Base-by-base conservation (phyloP, 2,329 filamentous ascomycete genomes). In the Sarocladium strictum region DNA sequence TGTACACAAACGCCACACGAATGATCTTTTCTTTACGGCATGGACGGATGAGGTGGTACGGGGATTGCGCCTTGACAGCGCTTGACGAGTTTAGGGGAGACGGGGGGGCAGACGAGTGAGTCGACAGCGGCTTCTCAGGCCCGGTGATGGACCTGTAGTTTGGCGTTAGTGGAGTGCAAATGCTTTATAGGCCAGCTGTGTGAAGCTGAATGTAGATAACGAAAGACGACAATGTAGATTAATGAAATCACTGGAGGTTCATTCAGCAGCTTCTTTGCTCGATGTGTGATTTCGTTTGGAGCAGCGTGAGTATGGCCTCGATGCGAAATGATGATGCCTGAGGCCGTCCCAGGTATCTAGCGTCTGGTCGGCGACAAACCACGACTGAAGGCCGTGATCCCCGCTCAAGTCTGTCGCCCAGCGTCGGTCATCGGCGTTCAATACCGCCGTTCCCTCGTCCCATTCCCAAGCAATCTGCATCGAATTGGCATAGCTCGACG, bases 1-100 rank as follows among this genome's bases (percentile, higher is more conserved):
- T 51, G 27, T 35, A 49, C 43, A 49, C 26, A 51, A 49, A 19
- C n/a, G 29, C 29, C 47, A 24, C 3, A 32, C 26, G 47, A 35
- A 35, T 19, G 53, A 41, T 57, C 57, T 58, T 56, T 60, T 45
- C 24, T 37, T 58, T 41, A 21, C 19, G 24, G 19, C 40, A 45
- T 19, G 17, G 17, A 38, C 29, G 6, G 43, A 47, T 27, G 7
- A 14, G 17, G 19, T 14, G 17, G 38, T n/a, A 43, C 6, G n/a
- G 5, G 11, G 11, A n/a, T 15, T 19, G 12, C 12, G n/a, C 12
- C 6, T 6, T 15, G n/a, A 19, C 35, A 38, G 6, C n/a, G 6
- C n/a, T 38, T 38, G 35, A 38, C n/a, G 35, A 38, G n/a, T n/a
- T n/a, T n/a, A n/a, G n/a, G n/a, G n/a, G n/a, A n/a, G n/a, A n/a